Evolutionary conservation across 495 filamentous ascomycete species (phyloP).

Genomic region (Aspergillus mulundensis): DNA sequence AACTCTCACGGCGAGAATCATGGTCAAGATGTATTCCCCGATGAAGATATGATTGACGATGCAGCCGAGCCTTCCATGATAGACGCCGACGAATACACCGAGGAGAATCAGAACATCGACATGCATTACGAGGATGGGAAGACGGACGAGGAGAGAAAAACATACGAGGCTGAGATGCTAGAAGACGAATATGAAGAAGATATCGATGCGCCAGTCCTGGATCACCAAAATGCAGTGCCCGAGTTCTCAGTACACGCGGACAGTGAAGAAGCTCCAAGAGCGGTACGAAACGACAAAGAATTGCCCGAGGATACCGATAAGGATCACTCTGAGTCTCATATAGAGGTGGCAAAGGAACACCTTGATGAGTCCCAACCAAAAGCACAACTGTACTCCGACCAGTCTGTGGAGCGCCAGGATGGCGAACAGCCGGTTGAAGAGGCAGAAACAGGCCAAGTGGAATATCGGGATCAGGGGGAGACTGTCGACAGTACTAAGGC

Average conservation of each 20-base stretch:
- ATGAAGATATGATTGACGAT: constrained; percentile 52
- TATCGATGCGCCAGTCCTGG: constrained; percentile 28
- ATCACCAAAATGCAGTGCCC: constrained; percentile 24
- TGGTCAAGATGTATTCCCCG: constrained; percentile 27
- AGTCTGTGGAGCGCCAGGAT: constrained; percentile 15
- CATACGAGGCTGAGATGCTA: constrained; percentile 42
- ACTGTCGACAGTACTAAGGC: constrained; percentile 24
- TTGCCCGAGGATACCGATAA: constrained; percentile 17
- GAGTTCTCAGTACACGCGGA: constrained; percentile 7
- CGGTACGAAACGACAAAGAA: background rate
- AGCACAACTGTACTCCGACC: constrained; percentile 13
- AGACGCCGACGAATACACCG: constrained; percentile 31
- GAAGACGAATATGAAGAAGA: constrained; percentile 41
- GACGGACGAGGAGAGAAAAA: constrained; percentile 22
- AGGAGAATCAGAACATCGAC: constrained; percentile 32
- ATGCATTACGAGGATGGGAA: constrained; percentile 29
- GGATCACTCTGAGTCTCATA: constrained; percentile 8
- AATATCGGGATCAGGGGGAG: constrained; percentile 7
- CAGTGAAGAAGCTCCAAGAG: constrained; percentile 11
- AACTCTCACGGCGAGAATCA: constrained; percentile 33
- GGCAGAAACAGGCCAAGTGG: background rate
- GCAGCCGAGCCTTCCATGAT: constrained; percentile 39
- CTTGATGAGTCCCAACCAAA: background rate
- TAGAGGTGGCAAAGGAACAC: constrained; percentile 7
- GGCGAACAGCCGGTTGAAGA: constrained; percentile 10